These are phyloP conservation scores for Phyllosticta citribraziliensis DNA, from an alignment of 2,329 filamentous ascomycete species.

Conservation along the genomic window DNA sequence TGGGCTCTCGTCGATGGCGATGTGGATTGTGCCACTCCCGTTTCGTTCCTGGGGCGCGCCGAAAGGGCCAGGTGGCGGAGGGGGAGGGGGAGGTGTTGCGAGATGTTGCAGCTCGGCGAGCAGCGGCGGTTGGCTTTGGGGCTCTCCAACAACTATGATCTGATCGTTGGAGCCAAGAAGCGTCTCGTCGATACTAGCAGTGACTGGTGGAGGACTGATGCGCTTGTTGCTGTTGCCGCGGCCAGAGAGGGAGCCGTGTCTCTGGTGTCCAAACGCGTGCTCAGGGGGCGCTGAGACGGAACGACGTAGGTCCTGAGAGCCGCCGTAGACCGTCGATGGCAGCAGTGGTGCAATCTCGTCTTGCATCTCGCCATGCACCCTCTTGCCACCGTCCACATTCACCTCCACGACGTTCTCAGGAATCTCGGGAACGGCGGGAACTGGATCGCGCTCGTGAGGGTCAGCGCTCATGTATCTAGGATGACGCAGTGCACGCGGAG, in stretches of 20 bases:
- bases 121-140: conserved; percentile 35
- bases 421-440: conserved; percentile 46
- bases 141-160: conserved; percentile 34
- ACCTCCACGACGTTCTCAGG: conserved; percentile 37
- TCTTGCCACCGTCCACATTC: conserved; percentile 9
- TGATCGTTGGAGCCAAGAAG: conserved; percentile 35
- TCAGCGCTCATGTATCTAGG: conserved; percentile 56
- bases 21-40: conserved; percentile 33
- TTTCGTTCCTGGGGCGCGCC: conserved; percentile 10
- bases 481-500: conserved; percentile 82
- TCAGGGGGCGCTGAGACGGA: conserved; percentile 41
- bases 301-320: conserved; percentile 25
- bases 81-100: conserved; percentile 43
- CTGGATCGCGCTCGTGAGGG: conserved; percentile 37
- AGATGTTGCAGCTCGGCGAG: conserved; percentile 55
- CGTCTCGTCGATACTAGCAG: conserved; percentile 46
- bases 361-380: conserved; percentile 23
- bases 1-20: conserved; percentile 35
- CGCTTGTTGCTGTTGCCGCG: conserved; percentile 26
- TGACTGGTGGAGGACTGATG: conserved; percentile 31
- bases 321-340: conserved; percentile 37
- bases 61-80: conserved; percentile 30
- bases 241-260: conserved; percentile 29
- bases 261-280: conserved; percentile 20
- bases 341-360: conserved; percentile 38